These are phyloP conservation scores for Aspergillus campestris DNA, from an alignment of 495 filamentous ascomycete species.

Conservation along the genomic window DNA sequence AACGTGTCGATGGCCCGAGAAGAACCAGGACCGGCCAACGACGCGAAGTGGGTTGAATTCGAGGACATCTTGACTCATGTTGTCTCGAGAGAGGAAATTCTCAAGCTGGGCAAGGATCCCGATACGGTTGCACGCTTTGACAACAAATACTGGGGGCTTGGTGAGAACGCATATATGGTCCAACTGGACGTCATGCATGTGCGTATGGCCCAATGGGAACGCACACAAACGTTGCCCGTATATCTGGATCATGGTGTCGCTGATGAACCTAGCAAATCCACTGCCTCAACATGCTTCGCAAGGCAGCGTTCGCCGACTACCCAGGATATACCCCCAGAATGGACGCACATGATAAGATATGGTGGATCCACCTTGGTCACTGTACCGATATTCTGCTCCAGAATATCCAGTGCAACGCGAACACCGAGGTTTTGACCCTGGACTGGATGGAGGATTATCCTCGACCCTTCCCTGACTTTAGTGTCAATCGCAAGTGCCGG, in stretches of 20 bases:
- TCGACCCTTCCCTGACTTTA: slow-evolving; percentile 31
- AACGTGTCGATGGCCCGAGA: slow-evolving; percentile 1
- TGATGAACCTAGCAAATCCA: no score
- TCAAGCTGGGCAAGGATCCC: slow-evolving; percentile 28
- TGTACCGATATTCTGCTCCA: slow-evolving; percentile 24
- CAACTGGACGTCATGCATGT: slow-evolving; percentile 26
- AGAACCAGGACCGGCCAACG: slow-evolving; percentile 12
- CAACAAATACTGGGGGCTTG: slow-evolving; percentile 23
- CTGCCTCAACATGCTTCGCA: slow-evolving; percentile 26
- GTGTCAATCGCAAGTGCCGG: slow-evolving; percentile 17
- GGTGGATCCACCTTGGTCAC: slow-evolving; percentile 19
- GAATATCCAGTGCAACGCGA: slow-evolving; percentile 25
- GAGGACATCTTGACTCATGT: slow-evolving; percentile 20
- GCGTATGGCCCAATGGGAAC: no score
- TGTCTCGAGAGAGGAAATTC: slow-evolving; percentile 18
- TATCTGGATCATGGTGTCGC: no score
- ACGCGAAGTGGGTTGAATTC: slow-evolving; percentile 22
- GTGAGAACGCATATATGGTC: slow-evolving; percentile 27
- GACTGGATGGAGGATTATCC: slow-evolving; percentile 20
- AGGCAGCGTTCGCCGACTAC: slow-evolving; percentile 24
- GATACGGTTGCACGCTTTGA: slow-evolving; percentile 20
- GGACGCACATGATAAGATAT: slow-evolving; percentile 5
- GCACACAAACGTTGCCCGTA: no score
- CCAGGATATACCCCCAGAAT: not conserved
- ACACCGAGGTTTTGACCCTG: slow-evolving; percentile 18